Percentiles rank a stretch among this genome's conserved stretches.
Evolutionary conservation across 352 stramenopile species (phyloP).

Genomic region (Blastocystis sp.): DNA sequence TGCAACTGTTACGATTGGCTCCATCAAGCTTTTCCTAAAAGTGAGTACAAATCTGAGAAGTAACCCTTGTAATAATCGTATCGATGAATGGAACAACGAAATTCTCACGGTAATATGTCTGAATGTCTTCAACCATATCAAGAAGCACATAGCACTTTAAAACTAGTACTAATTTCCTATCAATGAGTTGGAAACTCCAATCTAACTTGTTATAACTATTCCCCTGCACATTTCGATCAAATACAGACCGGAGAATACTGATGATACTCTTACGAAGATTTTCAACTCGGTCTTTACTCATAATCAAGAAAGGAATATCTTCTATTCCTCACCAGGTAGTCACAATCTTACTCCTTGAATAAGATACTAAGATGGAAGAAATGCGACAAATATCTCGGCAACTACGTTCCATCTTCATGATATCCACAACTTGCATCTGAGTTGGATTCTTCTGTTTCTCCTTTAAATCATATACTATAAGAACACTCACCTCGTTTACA

Average conservation of each 20-base stretch:
- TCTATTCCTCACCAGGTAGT: neutral
- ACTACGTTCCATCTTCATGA: neutral
- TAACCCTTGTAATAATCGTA: conserved; percentile 40
- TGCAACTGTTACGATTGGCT: conserved; percentile 37
- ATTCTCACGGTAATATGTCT: conserved; percentile 46
- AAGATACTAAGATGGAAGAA: neutral
- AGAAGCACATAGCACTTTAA: conserved; percentile 36
- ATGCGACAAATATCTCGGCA: neutral
- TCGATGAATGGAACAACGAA: conserved; percentile 48
- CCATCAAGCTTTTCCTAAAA: conserved; percentile 33
- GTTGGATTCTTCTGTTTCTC: neutral
- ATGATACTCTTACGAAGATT: neutral
- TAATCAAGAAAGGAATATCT: conserved; percentile 35
- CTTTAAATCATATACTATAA: neutral
- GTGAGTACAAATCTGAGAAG: neutral
- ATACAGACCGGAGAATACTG: neutral
- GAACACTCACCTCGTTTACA: neutral
- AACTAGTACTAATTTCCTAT: neutral
- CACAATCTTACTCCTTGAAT: neutral
- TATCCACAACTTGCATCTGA: conserved; percentile 36
- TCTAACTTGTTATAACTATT: neutral
- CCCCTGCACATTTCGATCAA: conserved; percentile 44
- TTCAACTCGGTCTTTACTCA: conserved; percentile 44
- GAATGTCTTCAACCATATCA: conserved; percentile 36
- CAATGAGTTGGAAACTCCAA: neutral